Percentiles rank a stretch among this genome's conserved stretches.
phyloP scores from a whole-genome alignment of 306 rosid species.

The Castanopsis chinensis region DNA sequence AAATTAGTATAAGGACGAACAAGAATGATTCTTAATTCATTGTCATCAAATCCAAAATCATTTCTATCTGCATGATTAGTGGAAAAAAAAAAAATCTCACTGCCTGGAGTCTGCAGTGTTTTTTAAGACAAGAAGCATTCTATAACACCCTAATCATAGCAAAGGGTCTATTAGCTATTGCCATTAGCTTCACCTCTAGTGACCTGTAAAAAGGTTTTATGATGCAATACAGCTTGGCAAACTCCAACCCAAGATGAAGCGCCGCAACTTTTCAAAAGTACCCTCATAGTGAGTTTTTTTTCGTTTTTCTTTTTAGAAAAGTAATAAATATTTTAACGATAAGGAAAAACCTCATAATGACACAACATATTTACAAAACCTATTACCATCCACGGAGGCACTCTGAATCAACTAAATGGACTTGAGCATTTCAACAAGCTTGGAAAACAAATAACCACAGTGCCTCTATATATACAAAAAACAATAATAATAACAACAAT shows the following conservation, averaged over 20 bases:
- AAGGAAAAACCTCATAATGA: too few relatives aligned
- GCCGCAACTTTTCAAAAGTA: background rate
- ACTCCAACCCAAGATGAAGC: background rate
- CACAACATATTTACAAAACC: background rate
- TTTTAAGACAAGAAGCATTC: background rate
- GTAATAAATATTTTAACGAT: too few relatives aligned
- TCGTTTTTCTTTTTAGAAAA: too few relatives aligned
- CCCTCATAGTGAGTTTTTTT: background rate
- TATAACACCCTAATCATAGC: background rate
- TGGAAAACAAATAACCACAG: background rate
- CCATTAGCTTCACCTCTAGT: background rate
- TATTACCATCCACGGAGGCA: background rate
- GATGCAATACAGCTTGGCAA: background rate
- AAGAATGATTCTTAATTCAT: background rate
- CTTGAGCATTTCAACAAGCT: background rate
- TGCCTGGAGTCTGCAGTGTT: too few relatives aligned
- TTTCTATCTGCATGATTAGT: background rate
- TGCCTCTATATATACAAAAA: background rate
- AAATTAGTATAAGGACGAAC: background rate
- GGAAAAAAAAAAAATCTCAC: too few relatives aligned
- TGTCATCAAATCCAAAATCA: background rate
- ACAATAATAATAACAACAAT: too few relatives aligned
- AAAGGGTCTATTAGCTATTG: background rate
- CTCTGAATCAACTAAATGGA: background rate
- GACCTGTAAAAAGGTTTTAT: background rate